These are phyloP conservation scores for Zhuliangozyma parablackwelliae DNA, from an alignment of 1,139 yeast species.

Conservation along the genomic window DNA sequence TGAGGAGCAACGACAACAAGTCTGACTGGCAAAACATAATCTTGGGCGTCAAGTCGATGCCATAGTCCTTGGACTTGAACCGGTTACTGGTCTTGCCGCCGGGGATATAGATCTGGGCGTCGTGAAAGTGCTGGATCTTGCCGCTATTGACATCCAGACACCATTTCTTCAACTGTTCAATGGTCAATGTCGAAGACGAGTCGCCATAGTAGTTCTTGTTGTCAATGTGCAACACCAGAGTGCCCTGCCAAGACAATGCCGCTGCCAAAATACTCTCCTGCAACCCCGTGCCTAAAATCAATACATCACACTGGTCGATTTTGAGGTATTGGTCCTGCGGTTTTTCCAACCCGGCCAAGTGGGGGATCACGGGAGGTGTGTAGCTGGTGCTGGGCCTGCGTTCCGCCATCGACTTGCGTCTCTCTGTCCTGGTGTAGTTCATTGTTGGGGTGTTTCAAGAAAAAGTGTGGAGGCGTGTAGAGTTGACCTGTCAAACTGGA, in stretches of 20 bases:
- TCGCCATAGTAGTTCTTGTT: constrained; percentile 84
- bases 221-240: constrained; percentile 85
- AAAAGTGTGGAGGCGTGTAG: no score
- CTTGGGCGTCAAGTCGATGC: constrained; percentile 86
- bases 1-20: constrained; percentile 68
- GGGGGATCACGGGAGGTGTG: constrained; percentile 65
- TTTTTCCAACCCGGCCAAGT: constrained; percentile 70
- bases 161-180: constrained; percentile 83
- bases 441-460: no score
- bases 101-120: constrained; percentile 73
- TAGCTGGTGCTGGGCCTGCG: constrained; percentile 58
- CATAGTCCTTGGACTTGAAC: constrained; percentile 67
- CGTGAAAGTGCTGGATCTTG: constrained; percentile 46
- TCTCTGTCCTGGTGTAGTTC: constrained; percentile 24
- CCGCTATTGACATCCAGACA: constrained; percentile 59
- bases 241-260: constrained; percentile 95
- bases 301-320: constrained; percentile 75
- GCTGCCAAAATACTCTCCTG: constrained; percentile 88
- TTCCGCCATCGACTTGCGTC: constrained; percentile 73
- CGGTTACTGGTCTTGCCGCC: constrained; percentile 38
- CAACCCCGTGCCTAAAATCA: constrained; percentile 89
- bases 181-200: constrained; percentile 75
- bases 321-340: constrained; percentile 47
- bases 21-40: constrained; percentile 86
- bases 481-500: no score